These are phyloP conservation scores for Solanum corneliomulleri DNA, from an alignment of 257 asterid species.

Conservation along the genomic window DNA sequence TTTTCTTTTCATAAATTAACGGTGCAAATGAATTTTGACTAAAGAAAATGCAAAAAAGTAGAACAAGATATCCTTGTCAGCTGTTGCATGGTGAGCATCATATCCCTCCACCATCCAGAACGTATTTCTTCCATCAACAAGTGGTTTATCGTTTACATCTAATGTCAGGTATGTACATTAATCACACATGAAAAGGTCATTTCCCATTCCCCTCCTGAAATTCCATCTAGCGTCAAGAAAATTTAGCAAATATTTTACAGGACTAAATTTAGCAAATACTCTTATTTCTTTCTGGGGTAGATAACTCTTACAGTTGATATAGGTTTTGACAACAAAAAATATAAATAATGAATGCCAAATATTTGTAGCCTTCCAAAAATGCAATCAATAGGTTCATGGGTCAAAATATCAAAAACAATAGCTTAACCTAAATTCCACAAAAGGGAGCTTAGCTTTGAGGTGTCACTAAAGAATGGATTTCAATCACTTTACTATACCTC, in stretches of 20 bases:
- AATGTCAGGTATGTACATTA: neutral
- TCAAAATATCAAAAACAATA: neutral
- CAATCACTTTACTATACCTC: constrained; percentile 37
- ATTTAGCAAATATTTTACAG: neutral
- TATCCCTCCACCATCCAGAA: neutral
- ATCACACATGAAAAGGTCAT: neutral
- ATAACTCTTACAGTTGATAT: neutral
- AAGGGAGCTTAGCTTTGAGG: neutral
- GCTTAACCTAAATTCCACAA: neutral
- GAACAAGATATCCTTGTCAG: neutral
- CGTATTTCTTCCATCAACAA: neutral
- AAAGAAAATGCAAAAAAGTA: neutral
- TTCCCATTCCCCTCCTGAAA: neutral
- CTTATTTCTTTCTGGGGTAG: neutral
- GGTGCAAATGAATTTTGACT: neutral
- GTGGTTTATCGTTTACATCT: neutral
- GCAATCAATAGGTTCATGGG: neutral
- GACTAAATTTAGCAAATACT: neutral
- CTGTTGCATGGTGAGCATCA: neutral
- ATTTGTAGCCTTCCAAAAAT: neutral
- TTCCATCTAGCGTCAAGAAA: neutral
- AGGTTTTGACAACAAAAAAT: neutral
- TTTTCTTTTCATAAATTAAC: neutral
- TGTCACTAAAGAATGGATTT: neutral
- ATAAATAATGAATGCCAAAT: neutral